Evolutionary conservation across 129 eudicot genomes (phyloP).

Genomic region (Artemisia tridentata): DNA sequence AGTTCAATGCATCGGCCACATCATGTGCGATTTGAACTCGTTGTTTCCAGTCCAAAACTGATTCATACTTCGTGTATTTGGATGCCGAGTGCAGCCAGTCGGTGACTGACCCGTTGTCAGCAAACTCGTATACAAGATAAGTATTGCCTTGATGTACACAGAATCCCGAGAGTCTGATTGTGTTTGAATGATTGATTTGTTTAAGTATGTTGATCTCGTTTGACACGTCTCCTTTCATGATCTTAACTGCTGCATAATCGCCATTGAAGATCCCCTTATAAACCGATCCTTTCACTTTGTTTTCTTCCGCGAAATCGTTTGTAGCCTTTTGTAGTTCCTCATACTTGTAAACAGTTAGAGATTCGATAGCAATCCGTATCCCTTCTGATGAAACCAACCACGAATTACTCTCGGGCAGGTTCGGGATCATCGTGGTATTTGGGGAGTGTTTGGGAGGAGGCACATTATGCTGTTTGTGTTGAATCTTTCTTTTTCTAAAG

Average conservation of each 20-base stretch:
- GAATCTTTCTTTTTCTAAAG: conserved; percentile 25
- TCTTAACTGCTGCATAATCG: conserved; percentile 65
- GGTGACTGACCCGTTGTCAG: conserved; percentile 54
- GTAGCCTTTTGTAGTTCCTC: conserved; percentile 64
- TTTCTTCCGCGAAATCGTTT: conserved; percentile 49
- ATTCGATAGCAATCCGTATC: conserved; percentile 47
- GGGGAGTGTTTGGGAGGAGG: conserved; percentile 21
- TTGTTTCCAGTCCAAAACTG: conserved; percentile 62
- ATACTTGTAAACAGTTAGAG: conserved; percentile 54
- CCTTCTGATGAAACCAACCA: conserved; percentile 59
- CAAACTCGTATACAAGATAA: conserved; percentile 74
- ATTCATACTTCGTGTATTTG: conserved; percentile 1
- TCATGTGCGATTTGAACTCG: conserved; percentile 71
- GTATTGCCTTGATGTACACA: conserved; percentile 77
- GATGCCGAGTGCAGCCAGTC: conserved; percentile 47
- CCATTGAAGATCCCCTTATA: conserved; percentile 63
- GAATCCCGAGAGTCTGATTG: conserved; percentile 73
- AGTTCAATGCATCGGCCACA: conserved; percentile 68
- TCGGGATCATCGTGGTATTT: background rate
- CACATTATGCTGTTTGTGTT: background rate
- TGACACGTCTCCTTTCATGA: conserved; percentile 65
- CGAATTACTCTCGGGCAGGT: conserved; percentile 27
- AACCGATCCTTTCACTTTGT: conserved; percentile 57
- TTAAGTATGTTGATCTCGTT: conserved; percentile 60
- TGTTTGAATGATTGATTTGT: conserved; percentile 73